Evolutionary conservation across 2,329 filamentous ascomycete genomes (phyloP).

Genomic region (Penicillium sp.): DNA sequence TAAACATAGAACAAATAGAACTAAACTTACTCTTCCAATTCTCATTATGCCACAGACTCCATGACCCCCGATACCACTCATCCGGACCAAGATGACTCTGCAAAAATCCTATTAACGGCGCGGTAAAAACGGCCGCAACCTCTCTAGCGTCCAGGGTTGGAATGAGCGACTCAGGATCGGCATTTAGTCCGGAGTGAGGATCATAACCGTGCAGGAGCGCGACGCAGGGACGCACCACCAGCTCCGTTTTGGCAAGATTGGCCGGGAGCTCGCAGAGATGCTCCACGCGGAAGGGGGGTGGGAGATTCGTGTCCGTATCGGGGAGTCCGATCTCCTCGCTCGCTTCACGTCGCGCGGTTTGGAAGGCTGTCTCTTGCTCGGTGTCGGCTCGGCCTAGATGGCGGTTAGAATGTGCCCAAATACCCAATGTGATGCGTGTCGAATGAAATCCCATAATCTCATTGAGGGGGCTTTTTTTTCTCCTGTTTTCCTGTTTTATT

Average conservation of each 20-base stretch:
- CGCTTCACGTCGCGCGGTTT: conserved; percentile 86
- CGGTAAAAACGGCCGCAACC: conserved; percentile 91
- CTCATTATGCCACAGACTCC: conserved; percentile 75
- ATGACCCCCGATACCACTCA: conserved; percentile 82
- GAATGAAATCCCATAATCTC: too few relatives aligned
- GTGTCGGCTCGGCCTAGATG: conserved; percentile 57
- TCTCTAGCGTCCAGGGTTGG: conserved; percentile 84
- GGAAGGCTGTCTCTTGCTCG: conserved; percentile 61
- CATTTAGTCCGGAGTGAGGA: conserved; percentile 42
- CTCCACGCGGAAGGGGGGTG: conserved; percentile 78
- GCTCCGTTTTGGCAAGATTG: conserved; percentile 70
- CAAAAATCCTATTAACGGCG: conserved; percentile 83
- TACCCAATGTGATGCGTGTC: neutral
- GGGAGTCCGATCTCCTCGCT: conserved; percentile 92
- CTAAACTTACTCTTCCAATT: conserved; percentile 64
- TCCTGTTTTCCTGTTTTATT: neutral
- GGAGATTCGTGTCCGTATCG: conserved; percentile 67
- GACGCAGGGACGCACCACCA: conserved; percentile 74
- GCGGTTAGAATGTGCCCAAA: neutral
- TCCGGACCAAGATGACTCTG: conserved; percentile 60
- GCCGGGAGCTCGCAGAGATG: conserved; percentile 83
- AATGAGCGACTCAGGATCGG: conserved; percentile 68
- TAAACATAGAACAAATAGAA: neutral
- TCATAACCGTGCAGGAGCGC: conserved; percentile 72
- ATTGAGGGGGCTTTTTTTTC: neutral